Evolutionary conservation across 192 early-diverging fungal genomes (phyloP), one percentile per base, ranked within the genome.

Genomic region (Podila horticola): DNA sequence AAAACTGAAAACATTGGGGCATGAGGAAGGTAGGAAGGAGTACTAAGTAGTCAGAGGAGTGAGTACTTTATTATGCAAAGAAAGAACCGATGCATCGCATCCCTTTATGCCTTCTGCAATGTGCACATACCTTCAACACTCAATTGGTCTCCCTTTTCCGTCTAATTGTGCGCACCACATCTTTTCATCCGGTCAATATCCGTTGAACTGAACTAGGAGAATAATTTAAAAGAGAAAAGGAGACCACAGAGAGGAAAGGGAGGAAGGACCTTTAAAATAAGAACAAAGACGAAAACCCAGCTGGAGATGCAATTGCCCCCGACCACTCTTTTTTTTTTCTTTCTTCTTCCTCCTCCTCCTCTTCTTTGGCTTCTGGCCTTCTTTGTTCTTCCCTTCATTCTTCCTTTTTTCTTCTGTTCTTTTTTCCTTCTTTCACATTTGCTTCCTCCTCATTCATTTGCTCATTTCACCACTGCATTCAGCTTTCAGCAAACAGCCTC

Each of bases 181-280:
- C 41, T 4, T 0, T 41, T 41, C 38, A 13, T 34, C 33, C 38
- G 12, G 11, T 17, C 41, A 34, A 34, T 8, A 45, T 45, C 41
- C 41, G 41, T 45, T 45, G 41, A 15, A 58, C 22, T 17, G 55
- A 58, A 11, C 26, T 28, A 58, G 55, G 55, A 58, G 17, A 58
- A 28, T n/a, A 58, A 58, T 26, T 28, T 9, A 58, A 38, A 17
- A 45, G 2, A 13, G 41, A 45, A 45, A 45, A 45, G 41, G 41
- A 45, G 41, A 45, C 41, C 41, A 45, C 41, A 45, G 41, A 45
- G 15, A 45, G 52, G 52, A 55, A 55, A 29, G 13, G 29, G 12
- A 60, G 59, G n/a, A 31, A 58, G 30, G 26, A 29, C 59, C 17
- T 60, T 60, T 60, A 30, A 17, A 29, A 30, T 60, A 60, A 45